These are phyloP conservation scores for Zea luxurians DNA, from an alignment of 176 grass and related monocot genomes.

Conservation along the genomic window DNA sequence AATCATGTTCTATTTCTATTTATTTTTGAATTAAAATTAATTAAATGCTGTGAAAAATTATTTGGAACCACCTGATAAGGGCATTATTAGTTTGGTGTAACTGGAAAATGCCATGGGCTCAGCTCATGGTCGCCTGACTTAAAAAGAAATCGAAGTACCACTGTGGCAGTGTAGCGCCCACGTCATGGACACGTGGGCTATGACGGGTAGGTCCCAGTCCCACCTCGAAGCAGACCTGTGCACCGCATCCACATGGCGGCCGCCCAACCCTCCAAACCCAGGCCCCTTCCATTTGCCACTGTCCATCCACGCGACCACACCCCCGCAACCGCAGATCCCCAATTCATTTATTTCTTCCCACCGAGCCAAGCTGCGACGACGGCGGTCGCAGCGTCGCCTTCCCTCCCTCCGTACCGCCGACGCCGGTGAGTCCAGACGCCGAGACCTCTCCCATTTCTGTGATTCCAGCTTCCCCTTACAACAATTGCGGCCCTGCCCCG, in stretches of 20 bases:
- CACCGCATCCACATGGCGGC: constrained; percentile 23
- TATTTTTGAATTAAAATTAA: too few species aligned
- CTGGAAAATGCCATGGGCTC: too few species aligned
- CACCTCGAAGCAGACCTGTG: background rate
- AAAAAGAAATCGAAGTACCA: background rate
- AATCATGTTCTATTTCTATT: too few species aligned
- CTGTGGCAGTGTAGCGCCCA: background rate
- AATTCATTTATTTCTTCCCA: constrained; percentile 1
- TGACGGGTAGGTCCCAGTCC: background rate
- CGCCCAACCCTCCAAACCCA: background rate
- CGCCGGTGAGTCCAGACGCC: background rate
- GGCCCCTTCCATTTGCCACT: background rate
- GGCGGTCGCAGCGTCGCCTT: background rate
- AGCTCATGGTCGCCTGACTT: too few species aligned
- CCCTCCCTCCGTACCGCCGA: background rate
- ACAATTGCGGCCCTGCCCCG: background rate
- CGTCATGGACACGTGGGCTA: constrained; percentile 10
- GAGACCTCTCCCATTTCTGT: background rate
- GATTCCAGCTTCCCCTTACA: background rate
- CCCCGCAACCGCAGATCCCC: background rate
- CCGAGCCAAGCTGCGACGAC: background rate
- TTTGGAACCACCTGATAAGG: too few species aligned
- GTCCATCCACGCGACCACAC: background rate
- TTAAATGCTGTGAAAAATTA: too few species aligned
- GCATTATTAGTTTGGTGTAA: too few species aligned